Conservation (phyloP, 805 yeast genomes). For the Danielia oregonensis region DNA sequence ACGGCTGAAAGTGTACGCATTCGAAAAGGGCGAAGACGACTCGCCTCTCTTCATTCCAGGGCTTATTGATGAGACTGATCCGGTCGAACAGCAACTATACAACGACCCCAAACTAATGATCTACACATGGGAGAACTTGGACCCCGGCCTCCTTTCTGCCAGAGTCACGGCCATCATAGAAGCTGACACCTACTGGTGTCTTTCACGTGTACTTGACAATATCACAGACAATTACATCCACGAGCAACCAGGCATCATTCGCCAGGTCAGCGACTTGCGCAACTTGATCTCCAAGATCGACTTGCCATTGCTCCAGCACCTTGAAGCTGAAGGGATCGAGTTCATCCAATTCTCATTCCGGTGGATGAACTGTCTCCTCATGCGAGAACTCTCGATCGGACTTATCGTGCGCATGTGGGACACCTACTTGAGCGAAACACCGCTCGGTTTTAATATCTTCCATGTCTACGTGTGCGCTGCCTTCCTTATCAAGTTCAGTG, state of each 20-base stretch:
- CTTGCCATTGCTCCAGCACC: conserved; percentile 64
- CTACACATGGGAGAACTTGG: conserved; percentile 49
- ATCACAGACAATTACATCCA: conserved; percentile 96
- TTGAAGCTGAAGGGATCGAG: conserved; percentile 80
- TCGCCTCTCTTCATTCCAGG: conserved; percentile 31
- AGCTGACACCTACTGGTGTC: conserved; percentile 97
- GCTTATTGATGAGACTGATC: conserved; percentile 23
- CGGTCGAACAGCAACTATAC: conserved; percentile 22
- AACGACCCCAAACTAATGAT: conserved; percentile 22
- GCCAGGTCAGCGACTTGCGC: conserved; percentile 81
- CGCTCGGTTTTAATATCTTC: conserved; percentile 81
- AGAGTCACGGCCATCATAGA: conserved; percentile 69
- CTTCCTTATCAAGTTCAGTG: conserved; percentile 83
- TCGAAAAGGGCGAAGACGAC: conserved; percentile 20
- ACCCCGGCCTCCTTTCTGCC: conserved; percentile 57
- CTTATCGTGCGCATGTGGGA: conserved; percentile 97
- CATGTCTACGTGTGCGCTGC: conserved; percentile 98
- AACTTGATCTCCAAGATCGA: conserved; percentile 82
- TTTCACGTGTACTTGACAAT: conserved; percentile 85
- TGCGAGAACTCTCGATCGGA: conserved; percentile 83
- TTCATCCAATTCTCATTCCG: conserved; percentile 93
- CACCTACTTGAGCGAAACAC: conserved; percentile 75
- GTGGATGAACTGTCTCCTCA: conserved; percentile 97
- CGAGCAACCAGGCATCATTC: conserved; percentile 94
- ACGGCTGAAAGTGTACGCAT: conserved; percentile 10